These are phyloP conservation scores for Oryza glaberrima DNA, from an alignment of 176 grass and related monocot genomes.

Conservation along the genomic window DNA sequence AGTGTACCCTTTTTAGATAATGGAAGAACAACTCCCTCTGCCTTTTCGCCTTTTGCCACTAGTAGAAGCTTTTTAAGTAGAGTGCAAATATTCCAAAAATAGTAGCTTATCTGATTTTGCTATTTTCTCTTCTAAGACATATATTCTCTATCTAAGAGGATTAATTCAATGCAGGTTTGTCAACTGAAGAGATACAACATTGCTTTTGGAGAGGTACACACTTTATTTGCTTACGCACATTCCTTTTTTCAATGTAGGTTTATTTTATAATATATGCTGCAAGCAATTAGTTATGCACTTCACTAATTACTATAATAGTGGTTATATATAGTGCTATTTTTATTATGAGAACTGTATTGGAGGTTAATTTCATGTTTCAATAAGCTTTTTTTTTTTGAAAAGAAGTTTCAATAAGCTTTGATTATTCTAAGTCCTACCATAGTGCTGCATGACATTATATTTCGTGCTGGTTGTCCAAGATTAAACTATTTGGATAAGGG, in stretches of 20 bases:
- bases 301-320: conserved; percentile 24
- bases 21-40: background rate
- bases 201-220: conserved; percentile 77
- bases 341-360: background rate
- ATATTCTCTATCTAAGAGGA: background rate
- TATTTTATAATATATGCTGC: conserved; percentile 17
- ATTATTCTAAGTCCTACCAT: background rate
- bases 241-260: background rate
- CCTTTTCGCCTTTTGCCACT: background rate
- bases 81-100: conserved; percentile 4
- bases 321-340: background rate
- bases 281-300: background rate
- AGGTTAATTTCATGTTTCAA: background rate
- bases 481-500: background rate
- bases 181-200: conserved; percentile 65
- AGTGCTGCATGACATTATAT: background rate
- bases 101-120: background rate
- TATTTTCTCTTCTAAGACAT: background rate
- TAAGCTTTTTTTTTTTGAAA: no score
- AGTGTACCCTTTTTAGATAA: background rate
- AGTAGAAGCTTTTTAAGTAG: background rate
- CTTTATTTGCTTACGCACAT: background rate
- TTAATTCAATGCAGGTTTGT: conserved; percentile 44
- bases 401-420: background rate
- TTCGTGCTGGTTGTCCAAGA: background rate